phyloP scores from a whole-genome alignment of 2,329 filamentous ascomycete genomes.

The Aspergillus sp. region DNA sequence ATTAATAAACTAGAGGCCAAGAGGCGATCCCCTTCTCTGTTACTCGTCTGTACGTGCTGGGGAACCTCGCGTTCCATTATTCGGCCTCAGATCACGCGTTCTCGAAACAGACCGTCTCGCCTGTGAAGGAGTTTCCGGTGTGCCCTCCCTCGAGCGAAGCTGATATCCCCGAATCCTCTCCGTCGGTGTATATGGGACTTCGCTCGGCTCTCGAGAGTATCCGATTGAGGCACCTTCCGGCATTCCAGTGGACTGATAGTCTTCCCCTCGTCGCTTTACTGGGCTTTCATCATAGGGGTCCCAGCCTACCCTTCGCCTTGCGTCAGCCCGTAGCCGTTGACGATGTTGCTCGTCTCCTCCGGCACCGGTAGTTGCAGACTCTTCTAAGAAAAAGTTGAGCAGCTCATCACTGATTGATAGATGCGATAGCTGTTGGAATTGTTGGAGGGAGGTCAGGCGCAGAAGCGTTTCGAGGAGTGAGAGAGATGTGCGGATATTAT shows the following conservation, averaged over 20 bases:
- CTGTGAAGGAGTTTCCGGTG: conserved; percentile 29
- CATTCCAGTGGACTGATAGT: conserved; percentile 56
- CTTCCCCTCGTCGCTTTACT: conserved; percentile 64
- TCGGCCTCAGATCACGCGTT: conserved; percentile 18
- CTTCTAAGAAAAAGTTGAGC: conserved; percentile 79
- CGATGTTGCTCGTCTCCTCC: conserved; percentile 62
- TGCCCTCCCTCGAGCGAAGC: conserved; percentile 33
- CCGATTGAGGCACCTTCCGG: conserved; percentile 24
- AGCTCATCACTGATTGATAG: conserved; percentile 88
- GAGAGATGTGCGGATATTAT: conserved; percentile 63
- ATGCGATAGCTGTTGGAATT: conserved; percentile 87
- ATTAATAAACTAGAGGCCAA: conserved; percentile 31
- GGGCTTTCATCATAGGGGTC: conserved; percentile 72
- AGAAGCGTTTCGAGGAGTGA: conserved; percentile 88
- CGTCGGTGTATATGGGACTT: conserved; percentile 30
- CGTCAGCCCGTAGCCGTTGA: conserved; percentile 59
- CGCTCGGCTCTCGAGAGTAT: conserved; percentile 22
- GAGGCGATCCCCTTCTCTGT: conserved; percentile 32
- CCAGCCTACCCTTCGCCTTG: conserved; percentile 63
- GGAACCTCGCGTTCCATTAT: conserved; percentile 23
- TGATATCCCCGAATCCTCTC: conserved; percentile 26
- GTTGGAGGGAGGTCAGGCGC: conserved; percentile 80
- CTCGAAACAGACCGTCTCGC: conserved; percentile 23
- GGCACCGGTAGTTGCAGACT: conserved; percentile 65
- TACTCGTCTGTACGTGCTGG: conserved; percentile 20